These are phyloP conservation scores for Fusarium napiforme DNA, from an alignment of 2,329 filamentous ascomycete species.

Conservation along the genomic window DNA sequence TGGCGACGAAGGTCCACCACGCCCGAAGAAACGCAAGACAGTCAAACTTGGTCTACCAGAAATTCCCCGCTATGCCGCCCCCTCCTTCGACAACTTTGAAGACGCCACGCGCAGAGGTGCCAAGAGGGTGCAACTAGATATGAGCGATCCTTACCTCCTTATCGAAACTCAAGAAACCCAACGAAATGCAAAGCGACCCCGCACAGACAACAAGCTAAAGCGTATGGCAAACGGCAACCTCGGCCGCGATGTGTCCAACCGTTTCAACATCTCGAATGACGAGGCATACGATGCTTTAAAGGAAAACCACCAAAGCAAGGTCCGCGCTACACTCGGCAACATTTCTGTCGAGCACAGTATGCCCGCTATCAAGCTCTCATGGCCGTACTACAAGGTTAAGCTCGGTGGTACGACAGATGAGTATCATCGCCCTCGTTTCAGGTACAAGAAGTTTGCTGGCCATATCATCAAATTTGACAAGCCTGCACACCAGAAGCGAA, in stretches of 20 bases:
- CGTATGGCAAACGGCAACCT: constrained; percentile 76
- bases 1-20: constrained; percentile 57
- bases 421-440: constrained; percentile 84
- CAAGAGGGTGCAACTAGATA: constrained; percentile 83
- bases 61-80: constrained; percentile 69
- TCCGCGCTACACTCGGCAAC: constrained; percentile 90
- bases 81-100: constrained; percentile 84
- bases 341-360: constrained; percentile 94
- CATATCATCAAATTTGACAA: constrained; percentile 78
- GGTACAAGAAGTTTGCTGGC: constrained; percentile 74
- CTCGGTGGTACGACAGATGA: constrained; percentile 78
- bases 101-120: constrained; percentile 76
- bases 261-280: constrained; percentile 97
- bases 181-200: constrained; percentile 69
- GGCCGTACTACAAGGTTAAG: constrained; percentile 94
- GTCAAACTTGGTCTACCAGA: constrained; percentile 68
- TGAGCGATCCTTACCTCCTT: constrained; percentile 88
- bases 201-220: constrained; percentile 67
- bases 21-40: constrained; percentile 75
- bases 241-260: constrained; percentile 77
- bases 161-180: constrained; percentile 80
- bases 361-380: constrained; percentile 90
- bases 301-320: constrained; percentile 96
- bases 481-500: constrained; percentile 79
- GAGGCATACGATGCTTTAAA: constrained; percentile 95